Evolutionary conservation across 1,284 basidiomycete species (phyloP).

Genomic region (Afroboletus lepidellus): DNA sequence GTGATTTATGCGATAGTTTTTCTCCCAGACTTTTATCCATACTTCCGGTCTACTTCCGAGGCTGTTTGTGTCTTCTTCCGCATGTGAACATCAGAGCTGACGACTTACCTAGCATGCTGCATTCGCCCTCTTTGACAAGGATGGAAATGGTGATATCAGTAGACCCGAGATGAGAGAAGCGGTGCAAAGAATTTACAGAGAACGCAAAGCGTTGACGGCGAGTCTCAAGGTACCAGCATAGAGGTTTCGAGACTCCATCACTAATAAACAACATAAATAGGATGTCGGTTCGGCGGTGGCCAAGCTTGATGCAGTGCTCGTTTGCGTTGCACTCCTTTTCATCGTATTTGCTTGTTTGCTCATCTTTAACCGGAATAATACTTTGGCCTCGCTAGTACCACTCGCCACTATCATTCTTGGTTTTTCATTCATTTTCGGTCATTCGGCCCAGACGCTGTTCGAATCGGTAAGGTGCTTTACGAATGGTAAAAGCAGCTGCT

Average conservation of each 20-base stretch:
- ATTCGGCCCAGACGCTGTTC: conserved; percentile 80
- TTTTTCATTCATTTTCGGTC: conserved; percentile 81
- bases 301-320: conserved; percentile 73
- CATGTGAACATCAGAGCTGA: conserved; percentile 3
- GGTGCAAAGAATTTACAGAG: conserved; percentile 79
- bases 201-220: conserved; percentile 71
- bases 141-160: conserved; percentile 79
- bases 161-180: conserved; percentile 84
- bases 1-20: not conserved
- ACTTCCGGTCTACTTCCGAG: conserved; percentile 70
- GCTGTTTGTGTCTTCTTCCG: conserved; percentile 48
- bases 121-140: conserved; percentile 79
- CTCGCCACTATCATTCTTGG: conserved; percentile 78
- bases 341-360: conserved; percentile 75
- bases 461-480: conserved; percentile 56
- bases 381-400: conserved; percentile 76
- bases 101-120: conserved; percentile 54
- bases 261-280: conserved; percentile 35
- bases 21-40: conserved; percentile 66
- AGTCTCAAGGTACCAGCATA: conserved; percentile 62
- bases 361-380: conserved; percentile 73
- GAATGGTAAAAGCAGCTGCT: not conserved
- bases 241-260: not conserved
- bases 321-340: conserved; percentile 58
- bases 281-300: conserved; percentile 71